phyloP scores from a whole-genome alignment of 176 grass and related monocot species.

The Carex myosuroides region DNA sequence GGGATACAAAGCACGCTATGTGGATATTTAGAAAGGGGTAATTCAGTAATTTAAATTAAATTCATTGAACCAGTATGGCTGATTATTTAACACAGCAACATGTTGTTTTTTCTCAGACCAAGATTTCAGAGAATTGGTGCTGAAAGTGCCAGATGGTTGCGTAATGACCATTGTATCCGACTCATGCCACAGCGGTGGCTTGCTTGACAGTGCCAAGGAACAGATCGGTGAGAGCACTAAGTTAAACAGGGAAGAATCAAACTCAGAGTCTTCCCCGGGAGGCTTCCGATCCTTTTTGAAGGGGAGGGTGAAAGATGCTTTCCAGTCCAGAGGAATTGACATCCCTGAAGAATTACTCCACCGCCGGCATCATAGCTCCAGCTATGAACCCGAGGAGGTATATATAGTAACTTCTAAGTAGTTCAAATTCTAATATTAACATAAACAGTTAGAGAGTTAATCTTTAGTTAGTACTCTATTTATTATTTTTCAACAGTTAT shows the following conservation, averaged over 20 bases:
- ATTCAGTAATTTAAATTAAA: neutral
- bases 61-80: neutral
- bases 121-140: slow-evolving; percentile 74
- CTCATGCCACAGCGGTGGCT: slow-evolving; percentile 89
- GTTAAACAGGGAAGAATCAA: slow-evolving; percentile 21
- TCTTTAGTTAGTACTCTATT: no score
- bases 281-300: slow-evolving; percentile 33
- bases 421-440: neutral
- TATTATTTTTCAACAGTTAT: no score
- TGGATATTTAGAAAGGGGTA: neutral
- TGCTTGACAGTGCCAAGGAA: slow-evolving; percentile 75
- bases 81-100: neutral
- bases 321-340: slow-evolving; percentile 37
- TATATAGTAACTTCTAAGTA: neutral
- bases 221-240: slow-evolving; percentile 75
- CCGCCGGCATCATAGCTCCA: slow-evolving; percentile 12
- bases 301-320: slow-evolving; percentile 17
- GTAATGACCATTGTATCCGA: slow-evolving; percentile 68
- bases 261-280: slow-evolving; percentile 21
- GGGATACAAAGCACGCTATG: neutral
- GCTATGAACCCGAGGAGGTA: neutral
- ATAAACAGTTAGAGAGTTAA: neutral
- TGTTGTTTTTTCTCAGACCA: slow-evolving; percentile 35
- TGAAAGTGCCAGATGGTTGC: slow-evolving; percentile 54
- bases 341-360: slow-evolving; percentile 17